Base-by-base conservation (phyloP, 148 eudicot species). In the Silene uniflora region DNA sequence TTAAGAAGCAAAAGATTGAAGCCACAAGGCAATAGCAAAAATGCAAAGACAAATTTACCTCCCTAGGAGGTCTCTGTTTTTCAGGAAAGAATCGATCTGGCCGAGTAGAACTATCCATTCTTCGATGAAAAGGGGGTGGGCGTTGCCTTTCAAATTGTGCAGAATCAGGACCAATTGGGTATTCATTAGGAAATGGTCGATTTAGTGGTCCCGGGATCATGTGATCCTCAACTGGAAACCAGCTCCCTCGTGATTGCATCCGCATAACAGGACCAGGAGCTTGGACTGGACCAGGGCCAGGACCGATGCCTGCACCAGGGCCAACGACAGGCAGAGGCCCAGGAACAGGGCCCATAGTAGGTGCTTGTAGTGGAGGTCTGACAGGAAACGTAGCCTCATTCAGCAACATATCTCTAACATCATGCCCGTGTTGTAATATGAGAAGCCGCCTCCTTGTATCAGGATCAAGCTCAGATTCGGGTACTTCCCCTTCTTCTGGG, bases 401-500 rank as follows among this genome's bases (percentile, higher is more conserved):
- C 16, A 79, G 70, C 21, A 82, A 58, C 46, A 66, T 83, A 54
- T 93, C 95, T 84, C 91, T 86, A 49, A 75, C 69, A 80, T 94
- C 98, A 81, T 82, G 90, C 44, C 99, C 99, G 81, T 96, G 99
- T 77, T 96, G 97, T 81, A 96, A 83, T 75, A 96, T 96, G 63
- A 96, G 98, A 62, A 96, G 94, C 76, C 99, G 80, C 81, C 99
- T 82, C 86, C 99, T 88, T 69, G 97, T 92, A 81, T 96, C 99
- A 39, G 99, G 98, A 87, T 96, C 99, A 72, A 96, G 79, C 84
- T 96, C 99, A 76, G 94, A 88, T 87, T 92, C 99, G 47, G 98
- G 97, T 67, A 96, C 98, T 80, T 96, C 99, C 42, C 99, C 99
- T 78, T 96, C 99, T 86, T 96, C 99, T 79, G 88, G 85, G 65